Evolutionary conservation across 495 filamentous ascomycete species (phyloP).

Genomic region (Aspergillus homomorphus): DNA sequence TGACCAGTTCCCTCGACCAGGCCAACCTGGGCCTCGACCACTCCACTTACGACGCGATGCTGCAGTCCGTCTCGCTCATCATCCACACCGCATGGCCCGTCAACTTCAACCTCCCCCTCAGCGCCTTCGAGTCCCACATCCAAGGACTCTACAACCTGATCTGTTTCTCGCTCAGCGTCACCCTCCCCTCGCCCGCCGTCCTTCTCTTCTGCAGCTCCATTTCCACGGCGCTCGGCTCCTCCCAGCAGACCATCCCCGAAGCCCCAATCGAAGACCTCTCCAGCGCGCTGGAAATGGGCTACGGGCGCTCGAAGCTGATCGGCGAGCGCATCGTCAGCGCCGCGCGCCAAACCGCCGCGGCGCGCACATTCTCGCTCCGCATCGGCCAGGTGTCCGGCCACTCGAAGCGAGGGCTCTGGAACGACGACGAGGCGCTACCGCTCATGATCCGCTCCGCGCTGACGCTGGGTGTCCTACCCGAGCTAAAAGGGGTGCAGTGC

Average conservation of each 20-base stretch:
- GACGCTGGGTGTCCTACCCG: constrained; percentile 48
- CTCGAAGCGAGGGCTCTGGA: constrained; percentile 53
- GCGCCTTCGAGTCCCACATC: constrained; percentile 45
- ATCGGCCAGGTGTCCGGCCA: constrained; percentile 61
- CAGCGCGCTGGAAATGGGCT: constrained; percentile 49
- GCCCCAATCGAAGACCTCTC: constrained; percentile 35
- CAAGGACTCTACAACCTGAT: constrained; percentile 51
- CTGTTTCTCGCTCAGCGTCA: constrained; percentile 49
- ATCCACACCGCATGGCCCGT: constrained; percentile 60
- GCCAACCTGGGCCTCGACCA: constrained; percentile 43
- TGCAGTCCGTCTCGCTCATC: constrained; percentile 43
- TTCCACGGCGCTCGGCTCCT: constrained; percentile 42
- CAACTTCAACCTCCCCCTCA: constrained; percentile 50
- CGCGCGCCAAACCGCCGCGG: constrained; percentile 33
- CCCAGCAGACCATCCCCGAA: constrained; percentile 39
- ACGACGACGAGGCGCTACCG: constrained; percentile 55
- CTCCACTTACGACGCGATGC: constrained; percentile 32
- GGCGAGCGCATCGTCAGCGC: constrained; percentile 49
- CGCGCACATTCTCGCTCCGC: constrained; percentile 47
- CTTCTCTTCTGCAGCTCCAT: constrained; percentile 53
- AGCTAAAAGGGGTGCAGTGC: constrained; percentile 36
- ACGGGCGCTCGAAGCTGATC: constrained; percentile 57
- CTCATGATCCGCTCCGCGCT: constrained; percentile 53
- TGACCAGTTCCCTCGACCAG: constrained; percentile 38
- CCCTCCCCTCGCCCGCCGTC: constrained; percentile 38